phyloP scores from a whole-genome alignment of 2,329 filamentous ascomycete species.

The Paecilomyces fulvus region DNA sequence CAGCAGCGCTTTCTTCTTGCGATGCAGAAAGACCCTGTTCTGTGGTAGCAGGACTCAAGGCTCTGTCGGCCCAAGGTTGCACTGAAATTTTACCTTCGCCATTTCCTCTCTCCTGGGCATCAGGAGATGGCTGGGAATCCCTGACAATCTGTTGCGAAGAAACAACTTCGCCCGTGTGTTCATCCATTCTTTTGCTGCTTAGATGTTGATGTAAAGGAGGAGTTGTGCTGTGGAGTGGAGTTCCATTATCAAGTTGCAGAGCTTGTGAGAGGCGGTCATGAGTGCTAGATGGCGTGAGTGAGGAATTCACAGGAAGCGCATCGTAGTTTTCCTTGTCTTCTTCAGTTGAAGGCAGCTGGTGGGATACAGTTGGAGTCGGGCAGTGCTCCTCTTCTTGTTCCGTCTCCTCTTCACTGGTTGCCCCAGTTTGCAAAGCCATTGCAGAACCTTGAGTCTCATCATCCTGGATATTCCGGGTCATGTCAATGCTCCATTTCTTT shows the following conservation, averaged over 20 bases:
- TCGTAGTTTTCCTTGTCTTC: slow-evolving; percentile 42
- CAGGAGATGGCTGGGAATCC: slow-evolving; percentile 29
- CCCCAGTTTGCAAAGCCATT: slow-evolving; percentile 13
- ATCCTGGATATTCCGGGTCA: slow-evolving; percentile 6
- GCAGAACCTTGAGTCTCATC: slow-evolving; percentile 13
- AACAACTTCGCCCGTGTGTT: slow-evolving; percentile 6
- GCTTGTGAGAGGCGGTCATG: slow-evolving; percentile 32
- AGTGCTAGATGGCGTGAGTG: slow-evolving; percentile 22
- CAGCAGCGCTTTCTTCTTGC: slow-evolving; percentile 6
- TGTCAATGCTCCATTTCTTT: slow-evolving; percentile 2
- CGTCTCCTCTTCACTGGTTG: slow-evolving; percentile 36
- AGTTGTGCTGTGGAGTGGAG: slow-evolving; percentile 6
- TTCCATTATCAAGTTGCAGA: slow-evolving; percentile 20
- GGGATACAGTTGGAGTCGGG: slow-evolving; percentile 19
- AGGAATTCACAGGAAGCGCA: slow-evolving; percentile 16
- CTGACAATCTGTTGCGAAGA: slow-evolving; percentile 28
- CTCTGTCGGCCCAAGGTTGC: slow-evolving; percentile 1
- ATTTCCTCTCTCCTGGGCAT: slow-evolving; percentile 5
- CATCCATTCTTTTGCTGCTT: slow-evolving; percentile 1
- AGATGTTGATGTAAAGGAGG: slow-evolving; percentile 1
- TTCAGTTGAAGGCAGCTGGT: slow-evolving; percentile 24
- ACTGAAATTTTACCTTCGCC: background rate
- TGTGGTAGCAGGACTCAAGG: background rate
- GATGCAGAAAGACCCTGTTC: background rate
- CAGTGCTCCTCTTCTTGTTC: slow-evolving; percentile 36